phyloP scores from a whole-genome alignment of 805 yeast species.

The Gaillardinia entomophila region DNA sequence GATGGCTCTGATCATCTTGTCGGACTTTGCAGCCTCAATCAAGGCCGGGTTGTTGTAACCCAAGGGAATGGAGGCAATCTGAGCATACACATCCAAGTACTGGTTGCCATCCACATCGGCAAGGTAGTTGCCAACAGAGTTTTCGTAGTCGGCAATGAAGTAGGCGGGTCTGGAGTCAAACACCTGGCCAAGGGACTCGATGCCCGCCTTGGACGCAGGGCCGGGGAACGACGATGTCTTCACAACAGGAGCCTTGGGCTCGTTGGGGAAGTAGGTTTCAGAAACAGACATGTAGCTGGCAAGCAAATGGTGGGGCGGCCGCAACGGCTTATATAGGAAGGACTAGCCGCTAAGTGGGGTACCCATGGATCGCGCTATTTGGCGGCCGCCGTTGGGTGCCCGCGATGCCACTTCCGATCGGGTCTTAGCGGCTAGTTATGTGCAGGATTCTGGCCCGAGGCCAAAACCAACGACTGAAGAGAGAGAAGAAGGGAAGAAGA shows the following conservation, averaged over 20 bases:
- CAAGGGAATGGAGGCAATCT: constrained; percentile 78
- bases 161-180: constrained; percentile 71
- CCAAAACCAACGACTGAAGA: background rate
- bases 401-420: no score
- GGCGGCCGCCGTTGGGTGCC: no score
- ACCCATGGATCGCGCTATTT: no score
- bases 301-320: no score
- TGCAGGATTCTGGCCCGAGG: no score
- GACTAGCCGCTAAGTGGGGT: no score
- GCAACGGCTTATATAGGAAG: no score
- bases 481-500: constrained; percentile 1
- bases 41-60: constrained; percentile 84
- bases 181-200: constrained; percentile 51
- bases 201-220: constrained; percentile 52
- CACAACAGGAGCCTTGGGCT: constrained; percentile 68
- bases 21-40: constrained; percentile 61
- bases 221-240: constrained; percentile 67
- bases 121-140: constrained; percentile 74
- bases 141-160: constrained; percentile 70
- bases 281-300: constrained; percentile 34
- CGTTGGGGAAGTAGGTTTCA: constrained; percentile 65
- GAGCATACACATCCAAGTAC: constrained; percentile 71
- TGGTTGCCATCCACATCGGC: constrained; percentile 77
- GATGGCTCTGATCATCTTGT: constrained; percentile 64
- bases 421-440: no score